These are phyloP conservation scores for Diospyros lotus DNA, from an alignment of 148 eudicot genomes.

Conservation along the genomic window DNA sequence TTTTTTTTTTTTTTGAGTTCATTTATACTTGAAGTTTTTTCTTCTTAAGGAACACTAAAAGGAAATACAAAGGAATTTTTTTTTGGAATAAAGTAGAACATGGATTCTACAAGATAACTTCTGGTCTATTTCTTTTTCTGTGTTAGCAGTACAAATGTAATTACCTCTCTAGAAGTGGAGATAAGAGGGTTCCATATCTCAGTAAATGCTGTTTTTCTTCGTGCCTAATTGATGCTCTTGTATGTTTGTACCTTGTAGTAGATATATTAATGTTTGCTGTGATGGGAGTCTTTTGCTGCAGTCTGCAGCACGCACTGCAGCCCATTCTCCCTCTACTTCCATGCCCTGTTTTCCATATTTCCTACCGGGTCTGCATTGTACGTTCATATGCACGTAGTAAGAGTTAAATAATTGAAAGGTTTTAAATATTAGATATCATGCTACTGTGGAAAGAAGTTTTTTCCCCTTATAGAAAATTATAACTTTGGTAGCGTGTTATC, in stretches of 20 bases:
- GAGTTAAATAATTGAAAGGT: neutral
- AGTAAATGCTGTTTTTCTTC: neutral
- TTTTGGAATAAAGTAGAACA: no score
- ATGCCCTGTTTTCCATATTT: neutral
- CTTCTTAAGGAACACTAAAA: no score
- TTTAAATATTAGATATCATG: neutral
- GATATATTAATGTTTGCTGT: neutral
- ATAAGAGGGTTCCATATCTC: neutral
- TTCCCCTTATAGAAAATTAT: neutral
- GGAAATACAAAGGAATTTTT: no score
- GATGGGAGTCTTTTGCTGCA: no score
- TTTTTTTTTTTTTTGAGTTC: no score
- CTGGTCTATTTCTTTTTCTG: no score
- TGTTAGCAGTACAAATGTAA: neutral
- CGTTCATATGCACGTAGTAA: neutral
- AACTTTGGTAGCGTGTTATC: neutral
- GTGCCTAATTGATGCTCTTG: neutral
- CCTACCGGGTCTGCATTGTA: neutral
- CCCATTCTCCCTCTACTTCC: neutral
- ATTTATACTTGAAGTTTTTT: no score
- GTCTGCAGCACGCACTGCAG: neutral
- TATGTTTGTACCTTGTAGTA: neutral
- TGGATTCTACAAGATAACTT: no score
- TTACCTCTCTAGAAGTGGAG: neutral
- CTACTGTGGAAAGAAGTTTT: neutral